Conservation (phyloP, 768 basidiomycete species). For the Auricularia sp. region DNA sequence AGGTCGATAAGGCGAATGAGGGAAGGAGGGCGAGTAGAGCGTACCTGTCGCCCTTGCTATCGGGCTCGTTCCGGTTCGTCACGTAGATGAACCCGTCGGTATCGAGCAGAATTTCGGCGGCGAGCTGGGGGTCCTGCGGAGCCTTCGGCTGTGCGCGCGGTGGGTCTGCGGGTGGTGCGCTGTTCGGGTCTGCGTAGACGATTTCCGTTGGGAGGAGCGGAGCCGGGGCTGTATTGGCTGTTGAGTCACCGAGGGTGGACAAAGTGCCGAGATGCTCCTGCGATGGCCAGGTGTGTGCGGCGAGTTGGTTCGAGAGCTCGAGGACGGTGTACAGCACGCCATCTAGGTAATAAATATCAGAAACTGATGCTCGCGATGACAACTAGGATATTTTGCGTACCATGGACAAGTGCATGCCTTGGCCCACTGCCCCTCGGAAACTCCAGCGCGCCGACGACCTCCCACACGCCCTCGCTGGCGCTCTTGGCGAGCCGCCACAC, state of each 20-base stretch:
- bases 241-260: slow-evolving; percentile 28
- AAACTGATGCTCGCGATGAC: background rate
- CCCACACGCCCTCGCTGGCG: slow-evolving; percentile 30
- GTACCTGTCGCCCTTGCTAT: slow-evolving; percentile 48
- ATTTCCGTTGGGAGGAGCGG: slow-evolving; percentile 9
- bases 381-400: slow-evolving; percentile 27
- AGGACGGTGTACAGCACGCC: slow-evolving; percentile 54
- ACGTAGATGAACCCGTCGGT: slow-evolving; percentile 56
- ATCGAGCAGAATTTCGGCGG: slow-evolving; percentile 52
- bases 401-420: slow-evolving; percentile 53
- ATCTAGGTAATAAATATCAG: slow-evolving; percentile 27
- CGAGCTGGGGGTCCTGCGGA: slow-evolving; percentile 20
- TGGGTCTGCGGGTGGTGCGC: slow-evolving; percentile 14
- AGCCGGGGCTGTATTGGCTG: slow-evolving; percentile 26
- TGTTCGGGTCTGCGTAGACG: background rate
- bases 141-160: slow-evolving; percentile 21
- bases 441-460: slow-evolving; percentile 35
- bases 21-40: too few species aligned
- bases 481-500: slow-evolving; percentile 45
- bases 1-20: too few species aligned
- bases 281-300: slow-evolving; percentile 42
- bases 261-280: slow-evolving; percentile 19
- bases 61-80: slow-evolving; percentile 67
- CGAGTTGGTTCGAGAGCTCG: slow-evolving; percentile 52
- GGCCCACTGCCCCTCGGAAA: slow-evolving; percentile 54